These are phyloP conservation scores for Gossypium aridum DNA, from an alignment of 441 rosid genomes.

Conservation along the genomic window DNA sequence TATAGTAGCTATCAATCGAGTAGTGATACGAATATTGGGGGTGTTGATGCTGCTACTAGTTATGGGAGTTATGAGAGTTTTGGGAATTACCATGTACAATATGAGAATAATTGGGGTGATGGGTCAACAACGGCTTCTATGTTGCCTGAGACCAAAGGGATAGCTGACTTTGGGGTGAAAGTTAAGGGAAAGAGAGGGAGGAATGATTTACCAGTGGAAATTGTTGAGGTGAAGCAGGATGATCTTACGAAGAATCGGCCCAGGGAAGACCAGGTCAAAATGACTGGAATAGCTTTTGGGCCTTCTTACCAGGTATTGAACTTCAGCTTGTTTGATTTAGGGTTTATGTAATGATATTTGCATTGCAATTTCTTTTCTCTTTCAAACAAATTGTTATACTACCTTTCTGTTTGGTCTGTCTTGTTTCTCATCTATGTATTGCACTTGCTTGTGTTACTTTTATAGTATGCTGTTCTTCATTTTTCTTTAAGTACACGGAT, in stretches of 20 bases:
- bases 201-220: constrained; percentile 57
- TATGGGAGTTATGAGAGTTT: constrained; percentile 27
- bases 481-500: too few species aligned
- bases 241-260: constrained; percentile 93
- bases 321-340: constrained; percentile 5
- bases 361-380: background rate
- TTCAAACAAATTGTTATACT: background rate
- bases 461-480: too few species aligned
- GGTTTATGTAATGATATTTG: background rate
- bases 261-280: constrained; percentile 72
- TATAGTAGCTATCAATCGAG: constrained; percentile 17
- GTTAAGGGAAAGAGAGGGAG: constrained; percentile 66
- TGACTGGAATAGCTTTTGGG: constrained; percentile 90
- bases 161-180: constrained; percentile 30
- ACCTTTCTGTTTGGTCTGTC: background rate
- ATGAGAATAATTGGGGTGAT: constrained; percentile 34
- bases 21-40: constrained; percentile 20
- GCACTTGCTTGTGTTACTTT: background rate
- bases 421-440: background rate
- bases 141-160: constrained; percentile 26
- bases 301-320: constrained; percentile 76
- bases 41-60: constrained; percentile 17
- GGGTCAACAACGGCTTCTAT: constrained; percentile 20
- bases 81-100: constrained; percentile 24
- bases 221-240: constrained; percentile 90